These are phyloP conservation scores for Flaveria brownii DNA, from an alignment of 129 eudicot genomes.

Conservation along the genomic window DNA sequence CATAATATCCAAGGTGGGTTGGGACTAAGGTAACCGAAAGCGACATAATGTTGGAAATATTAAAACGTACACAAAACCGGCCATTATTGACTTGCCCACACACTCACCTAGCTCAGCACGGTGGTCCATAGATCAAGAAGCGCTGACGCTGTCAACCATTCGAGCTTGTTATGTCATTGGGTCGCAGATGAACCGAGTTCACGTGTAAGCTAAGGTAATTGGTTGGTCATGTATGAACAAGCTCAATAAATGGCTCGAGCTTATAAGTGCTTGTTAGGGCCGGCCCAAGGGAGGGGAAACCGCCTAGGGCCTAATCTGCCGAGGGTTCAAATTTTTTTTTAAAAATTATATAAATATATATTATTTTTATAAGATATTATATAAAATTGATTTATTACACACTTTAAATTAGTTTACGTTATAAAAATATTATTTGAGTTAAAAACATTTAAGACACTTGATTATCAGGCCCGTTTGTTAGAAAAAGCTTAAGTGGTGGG, in stretches of 20 bases:
- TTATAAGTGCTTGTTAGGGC: too few relatives aligned
- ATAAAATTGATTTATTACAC: too few relatives aligned
- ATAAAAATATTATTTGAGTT: too few relatives aligned
- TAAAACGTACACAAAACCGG: conserved; percentile 22
- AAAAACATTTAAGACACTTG: too few relatives aligned
- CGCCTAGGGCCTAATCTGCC: too few relatives aligned
- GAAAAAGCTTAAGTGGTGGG: neutral
- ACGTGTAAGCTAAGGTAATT: neutral
- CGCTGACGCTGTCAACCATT: neutral
- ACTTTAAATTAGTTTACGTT: too few relatives aligned
- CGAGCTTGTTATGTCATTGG: neutral
- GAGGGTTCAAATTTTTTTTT: too few relatives aligned
- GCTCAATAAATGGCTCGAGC: neutral
- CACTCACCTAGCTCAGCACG: neutral
- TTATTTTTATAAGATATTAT: too few relatives aligned
- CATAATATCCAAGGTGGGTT: conserved; percentile 29
- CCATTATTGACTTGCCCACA: conserved; percentile 19
- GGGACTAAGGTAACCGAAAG: conserved; percentile 36
- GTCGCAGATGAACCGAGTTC: neutral
- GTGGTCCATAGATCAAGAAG: conserved; percentile 19
- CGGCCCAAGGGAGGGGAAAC: too few relatives aligned
- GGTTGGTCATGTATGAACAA: too few relatives aligned
- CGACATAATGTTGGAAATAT: conserved; percentile 23
- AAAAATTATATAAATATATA: too few relatives aligned
- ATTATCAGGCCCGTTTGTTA: too few relatives aligned